Conservation (phyloP, 2,329 filamentous ascomycete species). For the Didymosphaeria variabile region DNA sequence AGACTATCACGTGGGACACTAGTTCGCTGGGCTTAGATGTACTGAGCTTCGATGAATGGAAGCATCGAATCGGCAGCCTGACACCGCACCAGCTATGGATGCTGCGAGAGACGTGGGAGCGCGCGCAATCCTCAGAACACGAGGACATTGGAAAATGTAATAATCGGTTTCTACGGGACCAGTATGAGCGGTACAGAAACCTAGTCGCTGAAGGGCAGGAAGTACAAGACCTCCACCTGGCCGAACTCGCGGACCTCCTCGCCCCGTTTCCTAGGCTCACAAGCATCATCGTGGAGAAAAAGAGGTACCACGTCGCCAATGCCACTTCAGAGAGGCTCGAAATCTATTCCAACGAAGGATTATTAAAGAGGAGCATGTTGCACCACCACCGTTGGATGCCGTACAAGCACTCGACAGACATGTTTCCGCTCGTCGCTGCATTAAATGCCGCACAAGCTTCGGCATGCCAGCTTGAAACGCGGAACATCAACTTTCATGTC, state of each 20-base stretch:
- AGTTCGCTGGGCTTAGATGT: background rate
- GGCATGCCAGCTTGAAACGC: background rate
- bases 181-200: background rate
- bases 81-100: background rate
- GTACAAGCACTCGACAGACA: background rate
- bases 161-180: background rate
- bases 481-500: background rate
- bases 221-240: background rate
- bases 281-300: constrained; percentile 1
- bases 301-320: background rate
- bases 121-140: background rate
- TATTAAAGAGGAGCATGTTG: constrained; percentile 4
- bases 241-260: background rate
- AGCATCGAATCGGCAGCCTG: background rate
- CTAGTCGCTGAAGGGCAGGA: background rate
- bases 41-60: constrained; percentile 1
- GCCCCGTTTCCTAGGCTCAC: background rate
- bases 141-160: background rate
- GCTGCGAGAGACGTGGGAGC: background rate
- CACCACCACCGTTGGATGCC: background rate
- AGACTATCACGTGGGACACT: constrained; percentile 1
- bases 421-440: constrained; percentile 3
- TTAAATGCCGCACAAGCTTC: background rate
- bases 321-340: background rate
- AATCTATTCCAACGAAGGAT: no score